Evolutionary conservation across 139 green algal species (phyloP).

Genomic region (Nannochloris sp.): DNA sequence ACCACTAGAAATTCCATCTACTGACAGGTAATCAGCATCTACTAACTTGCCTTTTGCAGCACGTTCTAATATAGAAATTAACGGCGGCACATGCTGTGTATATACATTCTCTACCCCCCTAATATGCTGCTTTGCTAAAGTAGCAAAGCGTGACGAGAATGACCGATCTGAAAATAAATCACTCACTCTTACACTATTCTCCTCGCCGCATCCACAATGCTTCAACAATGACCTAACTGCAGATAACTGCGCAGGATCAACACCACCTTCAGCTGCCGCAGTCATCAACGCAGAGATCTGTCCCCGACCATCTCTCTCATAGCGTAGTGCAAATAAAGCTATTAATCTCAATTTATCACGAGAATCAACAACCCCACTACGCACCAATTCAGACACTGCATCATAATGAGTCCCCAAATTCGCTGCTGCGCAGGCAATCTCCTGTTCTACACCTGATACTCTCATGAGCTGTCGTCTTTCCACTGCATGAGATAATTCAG

Average conservation of each 20-base stretch:
- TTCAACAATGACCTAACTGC: constrained; percentile 46
- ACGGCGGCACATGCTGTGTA: constrained; percentile 87
- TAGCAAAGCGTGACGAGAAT: constrained; percentile 42
- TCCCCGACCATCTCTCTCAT: constrained; percentile 69
- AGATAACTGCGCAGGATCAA: constrained; percentile 15
- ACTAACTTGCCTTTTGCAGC: constrained; percentile 59
- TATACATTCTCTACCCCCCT: constrained; percentile 91
- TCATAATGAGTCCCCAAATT: constrained; percentile 17
- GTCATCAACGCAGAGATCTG: constrained; percentile 23
- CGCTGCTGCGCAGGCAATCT: constrained; percentile 63
- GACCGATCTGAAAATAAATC: constrained; percentile 81
- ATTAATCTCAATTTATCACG: constrained; percentile 61
- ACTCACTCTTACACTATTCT: too few species aligned
- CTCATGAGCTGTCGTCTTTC: constrained; percentile 59
- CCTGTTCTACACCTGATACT: constrained; percentile 75
- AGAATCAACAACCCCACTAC: background rate
- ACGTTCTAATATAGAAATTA: constrained; percentile 70
- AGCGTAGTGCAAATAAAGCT: constrained; percentile 81
- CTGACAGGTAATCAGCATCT: constrained; percentile 70
- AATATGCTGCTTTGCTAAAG: constrained; percentile 62
- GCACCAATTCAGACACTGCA: constrained; percentile 13
- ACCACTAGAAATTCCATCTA: too few species aligned
- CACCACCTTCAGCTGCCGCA: background rate
- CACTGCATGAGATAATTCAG: constrained; percentile 56
- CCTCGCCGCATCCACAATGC: constrained; percentile 24